phyloP scores from a whole-genome alignment of 805 yeast genomes.

The Myxozyma neotropica region DNA sequence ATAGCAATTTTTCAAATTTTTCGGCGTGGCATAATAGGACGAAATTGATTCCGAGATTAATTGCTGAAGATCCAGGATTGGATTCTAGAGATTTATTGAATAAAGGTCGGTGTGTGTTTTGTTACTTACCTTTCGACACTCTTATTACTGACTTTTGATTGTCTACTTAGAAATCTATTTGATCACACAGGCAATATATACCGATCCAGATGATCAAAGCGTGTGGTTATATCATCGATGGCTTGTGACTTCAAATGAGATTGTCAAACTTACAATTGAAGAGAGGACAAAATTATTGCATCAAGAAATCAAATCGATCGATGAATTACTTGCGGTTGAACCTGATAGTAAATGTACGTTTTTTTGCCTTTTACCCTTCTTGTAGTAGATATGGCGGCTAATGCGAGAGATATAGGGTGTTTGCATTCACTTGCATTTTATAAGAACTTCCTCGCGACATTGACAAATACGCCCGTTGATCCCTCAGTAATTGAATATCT shows the following conservation, averaged over 20 bases:
- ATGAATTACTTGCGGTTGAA: constrained; percentile 73
- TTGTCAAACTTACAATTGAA: constrained; percentile 39
- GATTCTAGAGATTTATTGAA: constrained; percentile 33
- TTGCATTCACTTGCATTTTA: constrained; percentile 59
- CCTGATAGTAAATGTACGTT: constrained; percentile 60
- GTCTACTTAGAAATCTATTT: constrained; percentile 63
- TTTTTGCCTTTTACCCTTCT: too few species aligned
- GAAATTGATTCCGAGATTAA: constrained; percentile 61
- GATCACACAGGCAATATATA: constrained; percentile 80
- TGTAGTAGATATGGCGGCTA: too few species aligned
- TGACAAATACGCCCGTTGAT: constrained; percentile 27
- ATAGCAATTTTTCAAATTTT: constrained; percentile 83
- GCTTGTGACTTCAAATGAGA: constrained; percentile 53
- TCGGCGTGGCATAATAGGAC: constrained; percentile 96
- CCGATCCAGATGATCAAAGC: constrained; percentile 93
- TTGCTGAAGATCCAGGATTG: constrained; percentile 38
- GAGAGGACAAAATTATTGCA: constrained; percentile 48
- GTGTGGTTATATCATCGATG: constrained; percentile 89
- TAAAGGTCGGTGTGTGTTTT: constrained; percentile 33
- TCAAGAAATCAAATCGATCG: constrained; percentile 52
- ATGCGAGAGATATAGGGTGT: constrained; percentile 50
- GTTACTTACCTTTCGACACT: neutral
- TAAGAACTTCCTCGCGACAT: constrained; percentile 39
- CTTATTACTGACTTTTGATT: neutral
- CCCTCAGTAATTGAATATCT: constrained; percentile 43